Percentiles rank a stretch among this genome's conserved stretches.
phyloP scores from a whole-genome alignment of 768 basidiomycete genomes.

The Amanita muscaria region DNA sequence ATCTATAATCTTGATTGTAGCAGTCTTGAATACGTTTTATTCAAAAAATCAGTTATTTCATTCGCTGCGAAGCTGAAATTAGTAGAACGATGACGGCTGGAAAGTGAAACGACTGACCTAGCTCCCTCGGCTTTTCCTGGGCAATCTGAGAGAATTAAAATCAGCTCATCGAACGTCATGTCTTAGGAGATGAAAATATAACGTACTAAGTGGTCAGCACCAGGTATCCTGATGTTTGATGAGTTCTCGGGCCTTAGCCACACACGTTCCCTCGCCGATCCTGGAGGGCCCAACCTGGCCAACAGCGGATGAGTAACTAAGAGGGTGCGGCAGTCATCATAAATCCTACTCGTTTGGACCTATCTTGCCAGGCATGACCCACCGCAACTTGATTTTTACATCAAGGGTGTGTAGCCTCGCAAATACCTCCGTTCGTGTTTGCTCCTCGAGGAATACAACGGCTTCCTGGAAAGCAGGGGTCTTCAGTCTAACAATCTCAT shows the following conservation, averaged over 20 bases:
- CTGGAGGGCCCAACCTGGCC: conserved; percentile 25
- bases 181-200: not conserved
- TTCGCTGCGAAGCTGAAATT: too few species aligned
- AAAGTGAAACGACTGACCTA: conserved; percentile 16
- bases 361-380: conserved; percentile 43
- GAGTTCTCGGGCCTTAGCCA: conserved; percentile 36
- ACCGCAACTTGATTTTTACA: conserved; percentile 40
- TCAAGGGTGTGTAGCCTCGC: conserved; percentile 37
- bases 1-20: too few species aligned
- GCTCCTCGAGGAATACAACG: conserved; percentile 43
- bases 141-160: conserved; percentile 23
- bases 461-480: conserved; percentile 61
- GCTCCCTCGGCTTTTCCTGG: conserved; percentile 30
- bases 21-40: too few species aligned
- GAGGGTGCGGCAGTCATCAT: not conserved
- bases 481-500: conserved; percentile 47
- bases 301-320: not conserved
- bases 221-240: conserved; percentile 29
- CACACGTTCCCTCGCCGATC: conserved; percentile 27
- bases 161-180: not conserved
- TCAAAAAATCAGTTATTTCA: too few species aligned
- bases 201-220: conserved; percentile 38
- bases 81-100: too few species aligned
- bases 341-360: conserved; percentile 23
- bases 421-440: conserved; percentile 33